A percentile compares a stretch with the other conserved stretches of the same genome.
These are phyloP conservation scores for Chloranthus sessilifolius DNA, from an alignment of 164 flowering plant species.

Conservation along the genomic window DNA sequence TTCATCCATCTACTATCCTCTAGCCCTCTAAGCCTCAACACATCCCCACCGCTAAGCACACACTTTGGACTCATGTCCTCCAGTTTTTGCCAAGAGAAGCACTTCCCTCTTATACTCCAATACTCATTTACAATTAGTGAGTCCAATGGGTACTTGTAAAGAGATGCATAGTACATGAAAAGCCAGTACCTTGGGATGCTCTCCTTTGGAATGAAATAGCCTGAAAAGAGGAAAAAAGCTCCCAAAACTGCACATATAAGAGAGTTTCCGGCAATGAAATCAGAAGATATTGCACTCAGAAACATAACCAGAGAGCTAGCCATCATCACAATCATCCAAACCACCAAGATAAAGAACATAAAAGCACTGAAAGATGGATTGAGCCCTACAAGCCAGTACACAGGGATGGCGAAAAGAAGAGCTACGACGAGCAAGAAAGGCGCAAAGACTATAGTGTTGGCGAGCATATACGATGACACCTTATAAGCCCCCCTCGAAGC, in stretches of 20 bases:
- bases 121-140: constrained; percentile 68
- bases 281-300: constrained; percentile 78
- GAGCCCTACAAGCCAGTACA: constrained; percentile 89
- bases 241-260: constrained; percentile 80
- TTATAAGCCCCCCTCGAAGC: constrained; percentile 76
- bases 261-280: constrained; percentile 85
- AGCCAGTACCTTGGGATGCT: constrained; percentile 85
- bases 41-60: constrained; percentile 58
- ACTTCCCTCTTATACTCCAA: constrained; percentile 52
- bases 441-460: constrained; percentile 72
- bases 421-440: constrained; percentile 78
- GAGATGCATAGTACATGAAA: constrained; percentile 87
- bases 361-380: constrained; percentile 71
- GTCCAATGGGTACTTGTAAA: constrained; percentile 85
- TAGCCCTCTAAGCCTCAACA: constrained; percentile 66
- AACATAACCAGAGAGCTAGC: constrained; percentile 89
- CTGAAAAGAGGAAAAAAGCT: constrained; percentile 91
- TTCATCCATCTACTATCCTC: constrained; percentile 73
- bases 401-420: constrained; percentile 62
- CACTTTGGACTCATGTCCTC: constrained; percentile 27
- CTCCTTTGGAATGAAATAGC: constrained; percentile 92
- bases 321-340: constrained; percentile 84
- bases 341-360: constrained; percentile 58
- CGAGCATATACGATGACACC: constrained; percentile 84
- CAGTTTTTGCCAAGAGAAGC: constrained; percentile 47